Percentiles rank a stretch among this genome's conserved stretches.
Conservation (phyloP, 805 yeast genomes). For the Yamadazyma sp. region DNA sequence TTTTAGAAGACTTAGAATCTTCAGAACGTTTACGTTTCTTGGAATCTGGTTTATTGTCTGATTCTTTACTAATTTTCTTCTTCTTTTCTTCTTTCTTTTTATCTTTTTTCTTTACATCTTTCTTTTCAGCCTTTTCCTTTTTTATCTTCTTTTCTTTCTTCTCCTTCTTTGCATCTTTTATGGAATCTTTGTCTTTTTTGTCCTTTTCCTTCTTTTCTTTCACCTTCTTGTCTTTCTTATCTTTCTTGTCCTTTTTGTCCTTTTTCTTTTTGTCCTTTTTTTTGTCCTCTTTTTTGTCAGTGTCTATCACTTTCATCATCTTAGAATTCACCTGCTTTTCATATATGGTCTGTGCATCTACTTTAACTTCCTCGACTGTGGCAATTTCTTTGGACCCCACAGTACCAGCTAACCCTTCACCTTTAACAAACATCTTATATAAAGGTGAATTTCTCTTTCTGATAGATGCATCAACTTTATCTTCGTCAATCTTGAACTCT, state of each 20-base stretch:
- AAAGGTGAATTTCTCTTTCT: constrained; percentile 64
- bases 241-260: constrained; percentile 19
- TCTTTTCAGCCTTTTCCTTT: constrained; percentile 13
- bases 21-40: constrained; percentile 3
- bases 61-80: constrained; percentile 12
- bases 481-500: constrained; percentile 50
- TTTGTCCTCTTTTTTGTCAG: constrained; percentile 16
- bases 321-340: constrained; percentile 12
- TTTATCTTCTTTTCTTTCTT: constrained; percentile 17
- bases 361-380: constrained; percentile 10
- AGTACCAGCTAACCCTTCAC: constrained; percentile 82
- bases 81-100: constrained; percentile 14
- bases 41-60: not conserved
- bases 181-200: constrained; percentile 18
- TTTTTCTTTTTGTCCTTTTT: constrained; percentile 20
- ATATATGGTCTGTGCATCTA: constrained; percentile 12
- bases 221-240: constrained; percentile 15
- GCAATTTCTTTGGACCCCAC: constrained; percentile 34
- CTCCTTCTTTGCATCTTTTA: constrained; percentile 10
- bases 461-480: constrained; percentile 44
- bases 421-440: constrained; percentile 82
- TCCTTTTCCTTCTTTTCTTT: constrained; percentile 12
- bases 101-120: constrained; percentile 9
- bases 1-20: too few species aligned
- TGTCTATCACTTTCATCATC: constrained; percentile 13